A percentile compares a stretch with the other conserved stretches of the same genome.
phyloP scores from a whole-genome alignment of 202 grass and related monocot genomes.

The Schoenoplectus triqueter region DNA sequence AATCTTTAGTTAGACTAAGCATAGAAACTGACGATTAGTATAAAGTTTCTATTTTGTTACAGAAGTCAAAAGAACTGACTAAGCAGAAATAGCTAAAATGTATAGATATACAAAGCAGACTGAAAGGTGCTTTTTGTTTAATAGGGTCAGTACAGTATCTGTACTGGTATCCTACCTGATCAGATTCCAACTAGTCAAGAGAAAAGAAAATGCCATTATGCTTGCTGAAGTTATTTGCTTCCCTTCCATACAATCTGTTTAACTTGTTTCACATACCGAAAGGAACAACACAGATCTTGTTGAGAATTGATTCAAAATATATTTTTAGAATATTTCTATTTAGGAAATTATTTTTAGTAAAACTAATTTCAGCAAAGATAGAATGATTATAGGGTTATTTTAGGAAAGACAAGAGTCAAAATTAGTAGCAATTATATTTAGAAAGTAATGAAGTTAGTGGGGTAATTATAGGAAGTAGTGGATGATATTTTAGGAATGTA shows the following conservation, averaged over 20 bases:
- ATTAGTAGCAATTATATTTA: too few relatives aligned
- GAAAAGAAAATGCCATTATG: neutral
- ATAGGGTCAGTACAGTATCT: neutral
- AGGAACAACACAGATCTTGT: constrained; percentile 35
- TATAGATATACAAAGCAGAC: neutral
- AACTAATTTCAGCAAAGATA: too few relatives aligned
- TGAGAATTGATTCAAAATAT: too few relatives aligned
- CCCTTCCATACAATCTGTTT: neutral
- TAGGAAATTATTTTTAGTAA: too few relatives aligned
- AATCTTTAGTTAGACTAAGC: neutral
- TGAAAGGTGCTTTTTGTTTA: too few relatives aligned
- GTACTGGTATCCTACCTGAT: neutral
- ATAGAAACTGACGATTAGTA: neutral
- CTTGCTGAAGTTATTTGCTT: neutral
- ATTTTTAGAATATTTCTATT: too few relatives aligned
- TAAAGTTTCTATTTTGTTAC: neutral
- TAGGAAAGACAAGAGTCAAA: too few relatives aligned
- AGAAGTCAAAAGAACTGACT: constrained; percentile 6
- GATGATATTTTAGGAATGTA: too few relatives aligned
- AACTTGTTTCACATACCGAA: constrained; percentile 35
- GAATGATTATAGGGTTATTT: too few relatives aligned
- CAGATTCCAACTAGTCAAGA: neutral
- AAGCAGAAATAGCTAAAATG: neutral
- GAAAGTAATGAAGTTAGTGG: too few relatives aligned
- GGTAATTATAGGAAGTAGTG: too few relatives aligned